A percentile compares a stretch with the other conserved stretches of the same genome.
Conservation (phyloP, 805 yeast genomes). For the Zygoascus flipseniorum region DNA sequence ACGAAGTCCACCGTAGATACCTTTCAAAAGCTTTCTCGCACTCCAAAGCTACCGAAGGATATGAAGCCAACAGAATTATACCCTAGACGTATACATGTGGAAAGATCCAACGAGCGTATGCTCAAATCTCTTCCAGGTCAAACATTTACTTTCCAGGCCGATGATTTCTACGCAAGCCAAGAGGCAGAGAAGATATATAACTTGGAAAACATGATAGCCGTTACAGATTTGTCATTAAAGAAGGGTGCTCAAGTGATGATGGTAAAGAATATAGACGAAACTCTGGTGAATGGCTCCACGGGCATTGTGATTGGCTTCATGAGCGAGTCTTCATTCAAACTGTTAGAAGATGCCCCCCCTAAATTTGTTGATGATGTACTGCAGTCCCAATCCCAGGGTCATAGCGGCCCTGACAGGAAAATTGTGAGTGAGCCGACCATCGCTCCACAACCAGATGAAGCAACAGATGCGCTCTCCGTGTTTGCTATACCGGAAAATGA, state of each 20-base stretch:
- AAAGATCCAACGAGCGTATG: slow-evolving; percentile 53
- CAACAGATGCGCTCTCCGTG: slow-evolving; percentile 14
- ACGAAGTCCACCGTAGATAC: slow-evolving; percentile 38
- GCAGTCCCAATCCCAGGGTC: slow-evolving; percentile 14
- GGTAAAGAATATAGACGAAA: slow-evolving; percentile 68
- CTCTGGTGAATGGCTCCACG: slow-evolving; percentile 82
- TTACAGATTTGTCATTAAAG: slow-evolving; percentile 52
- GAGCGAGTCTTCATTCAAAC: slow-evolving; percentile 20
- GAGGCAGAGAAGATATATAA: slow-evolving; percentile 30
- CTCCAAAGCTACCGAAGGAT: slow-evolving; percentile 55
- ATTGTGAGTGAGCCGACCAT: neutral
- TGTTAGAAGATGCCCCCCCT: slow-evolving; percentile 7
- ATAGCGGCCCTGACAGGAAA: neutral
- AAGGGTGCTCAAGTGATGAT: slow-evolving; percentile 93
- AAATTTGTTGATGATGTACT: slow-evolving; percentile 7
- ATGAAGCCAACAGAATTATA: slow-evolving; percentile 83
- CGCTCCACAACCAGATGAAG: neutral
- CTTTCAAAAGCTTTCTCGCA: slow-evolving; percentile 49
- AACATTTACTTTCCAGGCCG: slow-evolving; percentile 39
- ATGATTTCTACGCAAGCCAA: slow-evolving; percentile 28
- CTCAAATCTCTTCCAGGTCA: slow-evolving; percentile 43
- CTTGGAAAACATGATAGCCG: slow-evolving; percentile 63
- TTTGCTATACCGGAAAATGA: slow-evolving; percentile 13
- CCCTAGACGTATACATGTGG: slow-evolving; percentile 82
- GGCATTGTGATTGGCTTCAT: slow-evolving; percentile 64